These are phyloP conservation scores for Trypanosomatidae sp. DNA, from an alignment of 208 protist genomes.

Conservation along the genomic window DNA sequence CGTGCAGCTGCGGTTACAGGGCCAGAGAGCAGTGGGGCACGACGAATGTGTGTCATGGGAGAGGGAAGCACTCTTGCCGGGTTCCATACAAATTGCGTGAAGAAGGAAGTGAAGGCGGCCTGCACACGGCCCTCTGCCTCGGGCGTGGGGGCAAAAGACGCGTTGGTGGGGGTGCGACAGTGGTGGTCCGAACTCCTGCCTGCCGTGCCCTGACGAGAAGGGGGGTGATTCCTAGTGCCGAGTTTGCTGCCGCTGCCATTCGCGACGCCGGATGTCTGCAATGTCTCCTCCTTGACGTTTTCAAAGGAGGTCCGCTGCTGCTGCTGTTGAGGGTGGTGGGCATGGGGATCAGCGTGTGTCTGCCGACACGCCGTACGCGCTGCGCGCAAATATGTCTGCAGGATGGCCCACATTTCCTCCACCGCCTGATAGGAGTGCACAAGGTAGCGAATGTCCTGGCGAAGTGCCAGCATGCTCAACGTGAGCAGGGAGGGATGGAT, in stretches of 20 bases:
- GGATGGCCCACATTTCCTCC: conserved; percentile 21
- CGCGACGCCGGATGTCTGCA: not conserved
- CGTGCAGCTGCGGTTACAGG: not conserved
- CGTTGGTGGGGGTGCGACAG: not conserved
- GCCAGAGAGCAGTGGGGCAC: not conserved
- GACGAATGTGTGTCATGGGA: conserved; percentile 6
- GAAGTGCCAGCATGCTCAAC: conserved; percentile 16
- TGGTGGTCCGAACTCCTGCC: not conserved
- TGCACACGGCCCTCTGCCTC: conserved; percentile 11
- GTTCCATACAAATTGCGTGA: conserved; percentile 23
- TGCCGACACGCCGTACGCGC: conserved; percentile 6
- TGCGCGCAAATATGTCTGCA: conserved; percentile 5
- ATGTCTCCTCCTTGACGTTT: not conserved
- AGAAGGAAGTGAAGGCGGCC: conserved; percentile 22
- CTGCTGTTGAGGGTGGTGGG: not conserved
- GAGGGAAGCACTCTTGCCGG: conserved; percentile 10
- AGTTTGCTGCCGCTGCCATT: not conserved
- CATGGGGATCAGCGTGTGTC: not conserved
- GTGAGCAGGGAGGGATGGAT: conserved; percentile 14
- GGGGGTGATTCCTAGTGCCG: not conserved
- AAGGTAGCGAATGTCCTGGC: conserved; percentile 23
- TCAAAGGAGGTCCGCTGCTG: not conserved
- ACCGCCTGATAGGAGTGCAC: conserved; percentile 24
- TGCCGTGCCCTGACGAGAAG: not conserved
- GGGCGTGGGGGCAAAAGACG: conserved; percentile 6